Evolutionary conservation across 2,329 filamentous ascomycete genomes (phyloP).

Genomic region (Orbilia javanica): DNA sequence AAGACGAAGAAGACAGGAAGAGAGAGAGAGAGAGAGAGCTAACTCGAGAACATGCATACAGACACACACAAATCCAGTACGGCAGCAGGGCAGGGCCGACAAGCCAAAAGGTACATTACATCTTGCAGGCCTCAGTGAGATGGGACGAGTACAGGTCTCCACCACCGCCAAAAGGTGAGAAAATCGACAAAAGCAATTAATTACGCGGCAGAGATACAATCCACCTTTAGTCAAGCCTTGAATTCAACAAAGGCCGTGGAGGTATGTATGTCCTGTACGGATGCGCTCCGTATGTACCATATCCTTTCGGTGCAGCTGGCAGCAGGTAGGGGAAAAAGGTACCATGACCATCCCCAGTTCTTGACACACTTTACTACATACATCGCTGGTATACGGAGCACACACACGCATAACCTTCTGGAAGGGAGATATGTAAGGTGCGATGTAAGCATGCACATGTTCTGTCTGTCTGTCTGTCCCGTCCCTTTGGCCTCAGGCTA

Average conservation of each 20-base stretch:
- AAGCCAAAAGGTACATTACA: conserved; percentile 17
- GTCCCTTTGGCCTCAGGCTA: neutral
- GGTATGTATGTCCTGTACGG: neutral
- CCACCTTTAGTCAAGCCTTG: too few relatives aligned
- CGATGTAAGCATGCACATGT: neutral
- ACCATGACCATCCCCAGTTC: conserved; percentile 37
- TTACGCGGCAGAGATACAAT: conserved; percentile 22
- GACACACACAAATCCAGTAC: too few relatives aligned
- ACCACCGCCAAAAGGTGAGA: conserved; percentile 4
- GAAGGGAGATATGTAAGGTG: conserved; percentile 12
- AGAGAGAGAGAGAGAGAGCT: neutral
- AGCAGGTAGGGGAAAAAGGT: conserved; percentile 2
- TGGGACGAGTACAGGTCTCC: conserved; percentile 56
- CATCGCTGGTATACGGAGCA: too few relatives aligned
- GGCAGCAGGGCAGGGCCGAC: conserved; percentile 39
- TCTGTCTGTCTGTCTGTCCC: too few relatives aligned
- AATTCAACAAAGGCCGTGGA: too few relatives aligned
- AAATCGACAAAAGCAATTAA: conserved; percentile 56
- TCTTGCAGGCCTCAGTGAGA: conserved; percentile 30
- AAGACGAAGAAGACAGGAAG: too few relatives aligned
- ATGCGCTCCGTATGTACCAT: conserved; percentile 23
- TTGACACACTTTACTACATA: too few relatives aligned
- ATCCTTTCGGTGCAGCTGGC: conserved; percentile 16
- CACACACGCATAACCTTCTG: conserved; percentile 15
- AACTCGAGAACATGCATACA: too few relatives aligned